Base-by-base conservation (phyloP, 495 filamentous ascomycete species). In the Mytilinidion resinicola region DNA sequence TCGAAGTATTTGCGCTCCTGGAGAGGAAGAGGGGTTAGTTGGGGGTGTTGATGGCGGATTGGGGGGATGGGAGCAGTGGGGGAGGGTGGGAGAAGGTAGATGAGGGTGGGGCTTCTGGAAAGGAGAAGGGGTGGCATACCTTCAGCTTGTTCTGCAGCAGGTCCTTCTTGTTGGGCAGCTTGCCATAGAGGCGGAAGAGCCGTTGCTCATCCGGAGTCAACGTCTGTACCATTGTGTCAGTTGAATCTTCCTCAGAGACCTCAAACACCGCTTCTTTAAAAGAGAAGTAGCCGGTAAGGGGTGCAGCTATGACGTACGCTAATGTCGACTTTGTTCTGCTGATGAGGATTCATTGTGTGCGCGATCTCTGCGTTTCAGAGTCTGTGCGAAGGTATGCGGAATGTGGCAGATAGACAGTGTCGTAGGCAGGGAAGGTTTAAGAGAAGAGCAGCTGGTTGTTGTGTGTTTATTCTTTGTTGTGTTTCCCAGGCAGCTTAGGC, bases 1-100 rank as follows among this genome's bases (percentile, higher is more conserved):
- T 98, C 93, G 74, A 98, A 98, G 77, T 96, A 98, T 78, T 97
- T 98, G 74, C 95, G 91, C 72, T 96, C 91, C 82, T 96, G 63
- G 37, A 34, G 36, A n/a, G 51, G 46, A 53, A 12, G 33, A 56
- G 56, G 17, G 51, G 64, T 62, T 60, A 62, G 57, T 11, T 34
- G 47, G 46, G 14, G 8, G 41, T 36, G 38, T 54, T n/a, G 50
- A 41, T 61, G n/a, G 4, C 30, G 44, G 30, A 48, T 4, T 15
- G 2, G 44, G 44, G 4, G 11, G 1, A 11, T 4, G 42, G 35
- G 14, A 7, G n/a, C n/a, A n/a, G n/a, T n/a, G n/a, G n/a, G n/a
- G n/a, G n/a, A n/a, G n/a, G 1, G 6, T 15, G 3, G 53, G 1
- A 39, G 41, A 33, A 46, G 56, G 19, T 12, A 36, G 34, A 55